A percentile compares a stretch with the other conserved stretches of the same genome.
phyloP scores from a whole-genome alignment of 2,329 filamentous ascomycete genomes.

The Diaporthe australafricana region DNA sequence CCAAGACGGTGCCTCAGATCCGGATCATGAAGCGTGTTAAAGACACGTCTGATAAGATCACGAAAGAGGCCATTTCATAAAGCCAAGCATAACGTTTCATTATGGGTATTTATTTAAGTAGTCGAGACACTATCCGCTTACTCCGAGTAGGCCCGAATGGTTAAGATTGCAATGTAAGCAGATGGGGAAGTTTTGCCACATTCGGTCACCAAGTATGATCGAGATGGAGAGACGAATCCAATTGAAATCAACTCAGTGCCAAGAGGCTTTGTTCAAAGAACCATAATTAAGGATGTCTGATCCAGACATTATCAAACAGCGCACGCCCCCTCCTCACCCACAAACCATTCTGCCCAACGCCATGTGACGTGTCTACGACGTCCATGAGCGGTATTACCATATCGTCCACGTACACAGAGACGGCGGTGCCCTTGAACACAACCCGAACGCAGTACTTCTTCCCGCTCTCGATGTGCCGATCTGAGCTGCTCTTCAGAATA shows the following conservation, averaged over 20 bases:
- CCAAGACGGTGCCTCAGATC: conserved; percentile 68
- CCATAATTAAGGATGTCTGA: background rate
- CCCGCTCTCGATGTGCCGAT: background rate
- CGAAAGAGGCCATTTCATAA: conserved; percentile 22
- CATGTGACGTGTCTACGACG: background rate
- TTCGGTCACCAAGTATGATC: background rate
- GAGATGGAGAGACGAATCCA: background rate
- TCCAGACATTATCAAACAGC: conserved; percentile 11
- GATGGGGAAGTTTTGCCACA: background rate
- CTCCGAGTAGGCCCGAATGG: background rate
- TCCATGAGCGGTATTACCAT: background rate
- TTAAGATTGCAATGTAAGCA: background rate
- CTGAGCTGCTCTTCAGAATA: background rate
- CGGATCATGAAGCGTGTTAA: conserved; percentile 57
- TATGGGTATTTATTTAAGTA: background rate
- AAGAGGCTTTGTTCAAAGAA: background rate
- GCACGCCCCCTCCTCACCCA: background rate
- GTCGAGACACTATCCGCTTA: background rate
- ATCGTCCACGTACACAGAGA: background rate
- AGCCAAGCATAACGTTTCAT: background rate
- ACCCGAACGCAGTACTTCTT: background rate
- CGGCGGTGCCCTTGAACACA: background rate
- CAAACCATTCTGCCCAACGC: conserved; percentile 1
- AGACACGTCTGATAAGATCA: conserved; percentile 22
- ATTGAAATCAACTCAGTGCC: background rate